Percentiles rank a stretch among this genome's conserved stretches.
phyloP scores from a whole-genome alignment of 2,329 filamentous ascomycete species.

The Blastomyces parvus region DNA sequence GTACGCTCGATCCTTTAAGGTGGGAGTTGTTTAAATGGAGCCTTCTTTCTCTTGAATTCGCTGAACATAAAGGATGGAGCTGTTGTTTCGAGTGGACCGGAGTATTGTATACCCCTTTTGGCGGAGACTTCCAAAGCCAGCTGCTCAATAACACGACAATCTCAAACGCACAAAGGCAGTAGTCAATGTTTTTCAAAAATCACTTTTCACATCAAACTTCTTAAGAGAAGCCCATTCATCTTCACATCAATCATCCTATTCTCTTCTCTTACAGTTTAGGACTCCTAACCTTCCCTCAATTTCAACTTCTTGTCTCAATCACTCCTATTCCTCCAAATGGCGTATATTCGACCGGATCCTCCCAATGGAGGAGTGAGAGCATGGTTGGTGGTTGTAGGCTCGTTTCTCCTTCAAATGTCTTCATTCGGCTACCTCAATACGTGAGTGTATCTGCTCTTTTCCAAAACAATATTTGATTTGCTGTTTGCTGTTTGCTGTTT shows the following conservation, averaged over 20 bases:
- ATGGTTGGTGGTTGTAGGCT: conserved; percentile 2
- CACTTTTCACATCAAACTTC: background rate
- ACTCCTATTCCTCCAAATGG: background rate
- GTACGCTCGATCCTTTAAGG: background rate
- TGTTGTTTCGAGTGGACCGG: background rate
- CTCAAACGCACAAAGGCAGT: background rate
- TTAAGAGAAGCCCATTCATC: background rate
- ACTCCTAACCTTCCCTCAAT: background rate
- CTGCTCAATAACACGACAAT: background rate
- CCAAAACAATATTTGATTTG: background rate
- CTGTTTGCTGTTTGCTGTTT: background rate
- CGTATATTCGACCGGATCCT: conserved; percentile 3
- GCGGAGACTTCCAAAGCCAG: background rate
- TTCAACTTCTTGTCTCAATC: background rate
- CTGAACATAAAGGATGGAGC: background rate
- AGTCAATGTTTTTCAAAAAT: background rate
- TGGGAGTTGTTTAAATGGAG: conserved; percentile 1
- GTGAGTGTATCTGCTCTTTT: background rate
- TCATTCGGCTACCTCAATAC: conserved; percentile 5
- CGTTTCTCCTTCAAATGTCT: conserved; percentile 5
- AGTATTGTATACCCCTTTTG: background rate
- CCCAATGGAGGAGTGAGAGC: conserved; percentile 5
- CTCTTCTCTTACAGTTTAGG: background rate
- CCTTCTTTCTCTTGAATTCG: conserved; percentile 1
- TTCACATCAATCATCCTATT: background rate